Conservation (phyloP, 2,329 filamentous ascomycete species). For the Paraphoma chrysanthemicola region DNA sequence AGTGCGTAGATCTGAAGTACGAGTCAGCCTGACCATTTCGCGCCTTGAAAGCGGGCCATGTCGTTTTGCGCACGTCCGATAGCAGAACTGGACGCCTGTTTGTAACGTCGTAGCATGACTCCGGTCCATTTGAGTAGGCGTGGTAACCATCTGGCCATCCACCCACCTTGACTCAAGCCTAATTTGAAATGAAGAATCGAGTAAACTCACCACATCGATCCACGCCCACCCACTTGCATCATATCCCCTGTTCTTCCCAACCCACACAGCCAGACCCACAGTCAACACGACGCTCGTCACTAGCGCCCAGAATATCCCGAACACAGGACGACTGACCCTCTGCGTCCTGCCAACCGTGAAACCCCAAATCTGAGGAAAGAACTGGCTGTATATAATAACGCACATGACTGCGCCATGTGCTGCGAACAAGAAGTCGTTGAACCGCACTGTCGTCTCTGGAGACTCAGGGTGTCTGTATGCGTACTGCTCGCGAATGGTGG, state of each 20-base stretch:
- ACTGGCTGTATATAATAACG: conserved; percentile 77
- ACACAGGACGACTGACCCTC: conserved; percentile 66
- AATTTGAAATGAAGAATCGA: too few relatives aligned
- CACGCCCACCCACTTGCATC: conserved; percentile 64
- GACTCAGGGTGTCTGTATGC: conserved; percentile 76
- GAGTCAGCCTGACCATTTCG: conserved; percentile 2
- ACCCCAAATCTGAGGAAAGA: conserved; percentile 75
- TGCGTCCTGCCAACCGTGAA: conserved; percentile 68
- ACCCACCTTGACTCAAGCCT: too few relatives aligned
- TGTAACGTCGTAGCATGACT: too few relatives aligned
- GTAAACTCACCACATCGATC: conserved; percentile 65
- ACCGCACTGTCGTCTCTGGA: conserved; percentile 80
- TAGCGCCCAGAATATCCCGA: conserved; percentile 74
- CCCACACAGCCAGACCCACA: conserved; percentile 53
- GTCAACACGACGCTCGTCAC: conserved; percentile 62
- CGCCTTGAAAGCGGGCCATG: too few relatives aligned
- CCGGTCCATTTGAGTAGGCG: too few relatives aligned
- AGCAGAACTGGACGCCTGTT: too few relatives aligned
- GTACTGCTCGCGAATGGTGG: conserved; percentile 80
- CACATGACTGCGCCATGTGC: conserved; percentile 79
- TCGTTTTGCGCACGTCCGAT: too few relatives aligned
- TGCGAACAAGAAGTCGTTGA: conserved; percentile 91
- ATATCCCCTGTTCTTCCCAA: conserved; percentile 52
- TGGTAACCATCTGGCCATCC: too few relatives aligned
- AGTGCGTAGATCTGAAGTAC: conserved; percentile 65